A percentile compares a stretch with the other conserved stretches of the same genome.
phyloP scores from a whole-genome alignment of 1,284 basidiomycete genomes.

The Irpex lacteus region DNA sequence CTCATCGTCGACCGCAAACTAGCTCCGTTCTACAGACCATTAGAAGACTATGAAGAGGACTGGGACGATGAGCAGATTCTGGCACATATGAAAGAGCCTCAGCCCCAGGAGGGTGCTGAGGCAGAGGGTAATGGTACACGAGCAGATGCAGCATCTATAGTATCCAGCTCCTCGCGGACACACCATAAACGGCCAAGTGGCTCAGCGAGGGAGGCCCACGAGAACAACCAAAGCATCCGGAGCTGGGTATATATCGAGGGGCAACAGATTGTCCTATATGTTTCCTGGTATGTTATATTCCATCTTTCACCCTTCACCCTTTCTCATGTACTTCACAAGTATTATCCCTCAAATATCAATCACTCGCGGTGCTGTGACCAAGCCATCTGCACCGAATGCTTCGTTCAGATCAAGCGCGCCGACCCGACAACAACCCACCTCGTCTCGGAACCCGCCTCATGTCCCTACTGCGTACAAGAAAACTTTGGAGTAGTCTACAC shows the following conservation, averaged over 20 bases:
- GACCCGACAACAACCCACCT: slow-evolving; percentile 93
- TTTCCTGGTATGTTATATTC: slow-evolving; percentile 76
- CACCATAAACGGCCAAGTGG: slow-evolving; percentile 48
- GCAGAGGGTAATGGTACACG: slow-evolving; percentile 26
- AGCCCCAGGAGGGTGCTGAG: slow-evolving; percentile 41
- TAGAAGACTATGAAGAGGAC: slow-evolving; percentile 88
- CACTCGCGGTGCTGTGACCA: slow-evolving; percentile 97
- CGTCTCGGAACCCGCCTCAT: slow-evolving; percentile 91
- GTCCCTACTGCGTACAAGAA: slow-evolving; percentile 95
- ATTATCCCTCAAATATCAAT: slow-evolving; percentile 95
- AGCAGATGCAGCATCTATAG: slow-evolving; percentile 27
- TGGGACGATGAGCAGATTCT: slow-evolving; percentile 86
- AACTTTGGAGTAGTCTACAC: slow-evolving; percentile 95
- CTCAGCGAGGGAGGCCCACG: slow-evolving; percentile 50
- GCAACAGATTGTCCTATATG: slow-evolving; percentile 99
- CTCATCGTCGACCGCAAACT: slow-evolving; percentile 86
- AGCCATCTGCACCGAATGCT: slow-evolving; percentile 98
- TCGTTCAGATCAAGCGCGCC: slow-evolving; percentile 96
- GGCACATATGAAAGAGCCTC: slow-evolving; percentile 65
- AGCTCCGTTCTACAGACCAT: slow-evolving; percentile 93
- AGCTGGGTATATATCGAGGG: slow-evolving; percentile 78
- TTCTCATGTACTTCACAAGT: slow-evolving; percentile 41
- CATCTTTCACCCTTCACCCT: slow-evolving; percentile 14
- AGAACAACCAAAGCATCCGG: slow-evolving; percentile 58
- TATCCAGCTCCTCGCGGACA: slow-evolving; percentile 28